These are phyloP conservation scores for Euryodendron excelsum DNA, from an alignment of 148 eudicot genomes.

Conservation along the genomic window DNA sequence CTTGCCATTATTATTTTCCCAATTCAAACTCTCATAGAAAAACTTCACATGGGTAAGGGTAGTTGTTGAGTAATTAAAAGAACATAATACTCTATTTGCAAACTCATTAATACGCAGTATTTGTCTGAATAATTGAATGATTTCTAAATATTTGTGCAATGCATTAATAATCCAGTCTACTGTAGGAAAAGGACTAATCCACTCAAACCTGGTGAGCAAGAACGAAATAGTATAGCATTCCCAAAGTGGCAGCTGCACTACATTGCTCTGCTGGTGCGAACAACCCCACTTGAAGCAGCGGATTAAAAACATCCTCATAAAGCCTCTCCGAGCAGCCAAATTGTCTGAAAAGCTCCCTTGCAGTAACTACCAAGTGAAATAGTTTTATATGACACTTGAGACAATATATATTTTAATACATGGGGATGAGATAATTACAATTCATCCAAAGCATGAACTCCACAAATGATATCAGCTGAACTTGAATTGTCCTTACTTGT, in stretches of 20 bases:
- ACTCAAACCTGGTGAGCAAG: slow-evolving; percentile 66
- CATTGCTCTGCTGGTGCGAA: slow-evolving; percentile 80
- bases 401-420: not conserved
- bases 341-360: slow-evolving; percentile 75
- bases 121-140: not conserved
- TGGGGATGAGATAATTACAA: not conserved
- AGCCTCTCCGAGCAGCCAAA: slow-evolving; percentile 70
- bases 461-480: not conserved
- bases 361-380: slow-evolving; percentile 57
- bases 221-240: slow-evolving; percentile 57
- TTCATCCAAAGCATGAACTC: not conserved
- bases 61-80: not conserved
- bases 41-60: not conserved
- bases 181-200: not conserved
- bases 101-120: not conserved
- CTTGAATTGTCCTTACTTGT: slow-evolving; percentile 40
- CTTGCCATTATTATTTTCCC: not conserved
- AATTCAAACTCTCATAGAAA: too few species aligned
- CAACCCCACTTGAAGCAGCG: slow-evolving; percentile 66
- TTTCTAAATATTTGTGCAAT: not conserved
- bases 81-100: not conserved
- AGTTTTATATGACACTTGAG: slow-evolving; percentile 14
- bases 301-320: slow-evolving; percentile 49
- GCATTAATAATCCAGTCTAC: not conserved
- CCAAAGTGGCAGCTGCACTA: slow-evolving; percentile 78